Conservation (phyloP, 116 monocot genomes). For the Phalaenopsis hybrid region DNA sequence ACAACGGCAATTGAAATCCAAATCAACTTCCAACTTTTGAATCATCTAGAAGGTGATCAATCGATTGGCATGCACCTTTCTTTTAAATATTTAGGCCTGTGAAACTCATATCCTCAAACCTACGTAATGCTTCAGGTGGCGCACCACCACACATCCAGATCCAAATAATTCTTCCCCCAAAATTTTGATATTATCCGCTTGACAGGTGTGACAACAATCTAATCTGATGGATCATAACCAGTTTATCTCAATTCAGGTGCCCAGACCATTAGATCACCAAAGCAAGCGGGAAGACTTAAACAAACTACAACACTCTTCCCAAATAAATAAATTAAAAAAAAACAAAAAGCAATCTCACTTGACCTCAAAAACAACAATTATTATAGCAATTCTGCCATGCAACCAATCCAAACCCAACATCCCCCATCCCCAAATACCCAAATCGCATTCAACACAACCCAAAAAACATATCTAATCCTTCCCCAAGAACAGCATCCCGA, state of each 20-base stretch:
- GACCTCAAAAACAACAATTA: not conserved
- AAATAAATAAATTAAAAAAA: no score
- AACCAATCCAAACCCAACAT: not conserved
- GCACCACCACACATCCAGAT: no score
- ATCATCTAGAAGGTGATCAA: not conserved
- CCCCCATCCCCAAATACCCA: not conserved
- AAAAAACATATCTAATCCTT: not conserved
- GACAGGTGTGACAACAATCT: not conserved
- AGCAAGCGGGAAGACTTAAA: no score
- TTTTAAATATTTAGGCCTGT: no score
- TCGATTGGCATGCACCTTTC: no score
- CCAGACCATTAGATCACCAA: no score
- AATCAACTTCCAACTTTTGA: not conserved
- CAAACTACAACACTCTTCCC: no score
- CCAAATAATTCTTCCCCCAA: no score
- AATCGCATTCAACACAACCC: not conserved
- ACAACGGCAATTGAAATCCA: not conserved
- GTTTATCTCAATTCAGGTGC: not conserved
- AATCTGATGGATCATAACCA: not conserved
- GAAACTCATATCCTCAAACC: no score
- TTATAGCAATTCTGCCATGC: not conserved
- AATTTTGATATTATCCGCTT: no score
- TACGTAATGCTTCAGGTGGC: no score
- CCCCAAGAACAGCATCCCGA: not conserved
- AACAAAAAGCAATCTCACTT: no score